phyloP scores from a whole-genome alignment of 805 yeast genomes.

The Candida maltosa region DNA sequence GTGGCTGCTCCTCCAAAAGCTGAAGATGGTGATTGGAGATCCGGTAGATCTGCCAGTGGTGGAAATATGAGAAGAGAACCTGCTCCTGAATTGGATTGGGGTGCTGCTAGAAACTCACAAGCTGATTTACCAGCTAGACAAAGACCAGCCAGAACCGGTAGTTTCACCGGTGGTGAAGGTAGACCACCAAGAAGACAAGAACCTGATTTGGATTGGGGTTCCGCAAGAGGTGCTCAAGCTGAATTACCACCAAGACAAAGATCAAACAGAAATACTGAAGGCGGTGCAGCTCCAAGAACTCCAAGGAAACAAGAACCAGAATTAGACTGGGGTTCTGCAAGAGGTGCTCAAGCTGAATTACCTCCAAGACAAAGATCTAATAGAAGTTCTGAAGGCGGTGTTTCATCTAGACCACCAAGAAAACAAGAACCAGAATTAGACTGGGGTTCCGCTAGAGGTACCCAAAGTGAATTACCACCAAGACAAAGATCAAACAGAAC shows the following conservation, averaged over 20 bases:
- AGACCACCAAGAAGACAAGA: conserved; percentile 43
- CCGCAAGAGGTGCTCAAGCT: conserved; percentile 37
- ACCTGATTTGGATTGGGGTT: conserved; percentile 60
- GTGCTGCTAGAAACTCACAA: conserved; percentile 38
- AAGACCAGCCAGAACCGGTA: conserved; percentile 20
- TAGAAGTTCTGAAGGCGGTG: conserved; percentile 35
- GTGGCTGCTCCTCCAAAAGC: conserved; percentile 58
- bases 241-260: conserved; percentile 38
- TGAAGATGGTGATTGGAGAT: conserved; percentile 46
- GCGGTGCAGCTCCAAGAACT: conserved; percentile 18
- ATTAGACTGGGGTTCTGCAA: conserved; percentile 42
- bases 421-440: conserved; percentile 30
- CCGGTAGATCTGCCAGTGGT: conserved; percentile 24
- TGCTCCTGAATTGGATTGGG: conserved; percentile 63
- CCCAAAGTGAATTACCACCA: conserved; percentile 19
- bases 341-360: conserved; percentile 23
- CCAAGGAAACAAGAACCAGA: conserved; percentile 37
- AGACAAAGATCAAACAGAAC: conserved; percentile 8
- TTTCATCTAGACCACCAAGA: conserved; percentile 20
- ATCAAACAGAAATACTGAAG: conserved; percentile 17
- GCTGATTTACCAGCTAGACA: conserved; percentile 38
- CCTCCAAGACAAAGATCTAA: conserved; percentile 32
- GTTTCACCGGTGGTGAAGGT: conserved; percentile 12
- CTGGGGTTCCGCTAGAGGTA: conserved; percentile 44
- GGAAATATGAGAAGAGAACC: conserved; percentile 36